Conservation (phyloP, 208 protist genomes). For the Naegleria gruberi region DNA sequence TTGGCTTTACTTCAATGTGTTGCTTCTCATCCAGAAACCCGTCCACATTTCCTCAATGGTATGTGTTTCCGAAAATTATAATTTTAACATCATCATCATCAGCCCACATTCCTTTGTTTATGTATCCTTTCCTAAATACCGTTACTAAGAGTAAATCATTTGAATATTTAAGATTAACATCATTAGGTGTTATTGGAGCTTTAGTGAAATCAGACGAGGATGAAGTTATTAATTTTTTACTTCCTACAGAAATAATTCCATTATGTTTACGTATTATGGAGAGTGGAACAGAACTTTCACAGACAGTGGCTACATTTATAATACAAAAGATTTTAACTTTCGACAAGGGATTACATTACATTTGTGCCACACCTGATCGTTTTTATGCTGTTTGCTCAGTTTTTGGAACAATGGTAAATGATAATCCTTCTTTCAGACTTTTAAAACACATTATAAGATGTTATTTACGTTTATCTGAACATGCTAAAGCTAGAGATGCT, state of each 20-base stretch:
- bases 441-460: constrained; percentile 97
- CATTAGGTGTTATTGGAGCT: constrained; percentile 96
- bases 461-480: constrained; percentile 92
- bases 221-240: constrained; percentile 23
- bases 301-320: constrained; percentile 97
- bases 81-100: neutral
- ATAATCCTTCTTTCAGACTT: constrained; percentile 81
- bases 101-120: constrained; percentile 96
- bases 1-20: constrained; percentile 97
- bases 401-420: constrained; percentile 82
- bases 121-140: constrained; percentile 98
- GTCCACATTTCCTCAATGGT: constrained; percentile 90
- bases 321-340: constrained; percentile 97
- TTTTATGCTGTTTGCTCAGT: constrained; percentile 88
- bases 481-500: constrained; percentile 65
- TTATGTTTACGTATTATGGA: constrained; percentile 99
- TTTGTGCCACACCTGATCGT: constrained; percentile 86
- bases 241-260: constrained; percentile 94
- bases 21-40: constrained; percentile 89
- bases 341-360: constrained; percentile 91
- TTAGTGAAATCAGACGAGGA: constrained; percentile 71
- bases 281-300: constrained; percentile 86
- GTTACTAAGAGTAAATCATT: constrained; percentile 72
- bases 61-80: constrained; percentile 10
- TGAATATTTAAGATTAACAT: constrained; percentile 95